phyloP scores from a whole-genome alignment of 2,329 filamentous ascomycete genomes.

The Neofusicoccum umdonicola region DNA sequence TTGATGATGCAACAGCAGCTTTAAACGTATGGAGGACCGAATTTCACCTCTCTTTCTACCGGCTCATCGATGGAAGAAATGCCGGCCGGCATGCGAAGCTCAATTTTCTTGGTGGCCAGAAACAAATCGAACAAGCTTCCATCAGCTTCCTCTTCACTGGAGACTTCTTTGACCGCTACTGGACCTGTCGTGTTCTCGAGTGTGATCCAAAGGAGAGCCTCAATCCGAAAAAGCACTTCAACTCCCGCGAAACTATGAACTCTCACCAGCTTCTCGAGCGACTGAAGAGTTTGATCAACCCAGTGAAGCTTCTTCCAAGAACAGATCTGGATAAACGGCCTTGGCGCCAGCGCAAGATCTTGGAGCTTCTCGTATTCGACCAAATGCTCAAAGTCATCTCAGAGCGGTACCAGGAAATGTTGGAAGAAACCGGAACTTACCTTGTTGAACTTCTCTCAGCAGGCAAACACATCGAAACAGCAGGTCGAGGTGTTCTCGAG shows the following conservation, averaged over 20 bases:
- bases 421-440: too few species aligned
- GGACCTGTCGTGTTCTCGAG: slow-evolving; percentile 32
- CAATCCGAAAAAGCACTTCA: too few species aligned
- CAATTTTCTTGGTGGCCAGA: background rate
- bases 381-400: slow-evolving; percentile 12
- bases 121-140: slow-evolving; percentile 20
- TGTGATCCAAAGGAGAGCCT: background rate
- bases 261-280: too few species aligned
- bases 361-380: slow-evolving; percentile 29
- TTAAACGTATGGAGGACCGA: background rate
- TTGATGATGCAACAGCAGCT: background rate
- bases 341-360: slow-evolving; percentile 25
- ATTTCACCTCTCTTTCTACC: background rate
- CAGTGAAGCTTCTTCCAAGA: too few species aligned
- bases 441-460: too few species aligned
- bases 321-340: too few species aligned
- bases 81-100: too few species aligned
- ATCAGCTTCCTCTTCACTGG: slow-evolving; percentile 30
- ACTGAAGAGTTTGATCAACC: too few species aligned
- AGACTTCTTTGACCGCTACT: slow-evolving; percentile 35
- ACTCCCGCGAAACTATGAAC: too few species aligned
- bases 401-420: too few species aligned
- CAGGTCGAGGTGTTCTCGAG: too few species aligned
- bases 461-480: too few species aligned
- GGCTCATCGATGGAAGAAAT: background rate